Base-by-base conservation (phyloP, 352 stramenopile species). In the Pythium myriotylum region DNA sequence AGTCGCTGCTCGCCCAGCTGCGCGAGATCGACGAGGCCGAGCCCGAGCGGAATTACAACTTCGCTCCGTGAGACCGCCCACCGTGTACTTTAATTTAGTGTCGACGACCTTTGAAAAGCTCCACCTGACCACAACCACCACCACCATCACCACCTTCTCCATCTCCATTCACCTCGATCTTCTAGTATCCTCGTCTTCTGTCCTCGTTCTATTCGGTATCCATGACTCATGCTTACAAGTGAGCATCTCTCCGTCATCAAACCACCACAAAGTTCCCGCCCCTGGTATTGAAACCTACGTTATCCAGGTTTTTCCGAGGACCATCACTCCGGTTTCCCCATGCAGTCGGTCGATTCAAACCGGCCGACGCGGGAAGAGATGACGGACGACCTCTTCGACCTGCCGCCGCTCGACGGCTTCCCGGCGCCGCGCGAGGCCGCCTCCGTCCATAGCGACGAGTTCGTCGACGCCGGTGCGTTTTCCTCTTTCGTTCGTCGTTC, bases 381-480 rank as follows among this genome's bases (percentile, higher is more conserved):
- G 29, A 10, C 5, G 29, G 29, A 35, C 5, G 61, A 77, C 19
- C 64, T 54, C 33, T 81, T 85, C 20, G 62, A 81, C 45, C 45
- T 89, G 16, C 65, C 72, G 47, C 22, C 45, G n/a, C 41, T 79
- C 46, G 54, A 79, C 47, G 51, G 40, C 17, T 77, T 88, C 53
- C 60, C 65, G 49, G 49, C 61, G 3, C 29, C 40, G 20, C 24
- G 50, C 8, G 57, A 50, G 10, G 49, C 50, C 3, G 48, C 54
- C 19, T 73, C 74, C 14, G 62, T 73, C 14, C 60, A 58, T 16
- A 77, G 82, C 14, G 76, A 89, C 17, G 77, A 91, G 40, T 92
- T 92, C 63, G 65, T 90, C 2, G 79, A 92, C 59, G 84, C 79
- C 49, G 83, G 83, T 92, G 53, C 33, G 77, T 73, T 19, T 56